Evolutionary conservation across 768 basidiomycete genomes (phyloP).

Genomic region (Auriculariales sp.): DNA sequence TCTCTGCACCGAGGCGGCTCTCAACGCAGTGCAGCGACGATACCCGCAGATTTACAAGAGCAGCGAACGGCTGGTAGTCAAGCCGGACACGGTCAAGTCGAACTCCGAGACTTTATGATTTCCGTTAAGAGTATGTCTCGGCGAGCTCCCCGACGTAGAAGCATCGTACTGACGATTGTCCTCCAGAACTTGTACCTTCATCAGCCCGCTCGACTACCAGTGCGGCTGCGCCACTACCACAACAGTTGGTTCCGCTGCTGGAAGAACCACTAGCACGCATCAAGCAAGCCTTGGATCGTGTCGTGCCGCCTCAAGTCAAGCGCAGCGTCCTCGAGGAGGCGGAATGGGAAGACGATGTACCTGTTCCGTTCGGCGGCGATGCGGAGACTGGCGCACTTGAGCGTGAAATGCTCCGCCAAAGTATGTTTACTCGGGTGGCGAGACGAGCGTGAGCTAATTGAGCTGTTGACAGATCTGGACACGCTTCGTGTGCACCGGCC

Average conservation of each 20-base stretch:
- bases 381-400: conserved; percentile 76
- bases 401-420: conserved; percentile 76
- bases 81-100: conserved; percentile 75
- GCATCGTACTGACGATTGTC: neutral
- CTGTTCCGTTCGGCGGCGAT: conserved; percentile 23
- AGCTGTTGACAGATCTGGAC: conserved; percentile 60
- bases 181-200: conserved; percentile 79
- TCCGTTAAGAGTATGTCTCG: conserved; percentile 76
- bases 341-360: conserved; percentile 65
- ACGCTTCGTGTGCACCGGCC: conserved; percentile 83
- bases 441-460: too few species aligned
- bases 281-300: conserved; percentile 53
- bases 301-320: conserved; percentile 70
- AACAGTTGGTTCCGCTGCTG: conserved; percentile 71
- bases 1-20: conserved; percentile 87
- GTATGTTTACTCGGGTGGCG: conserved; percentile 27
- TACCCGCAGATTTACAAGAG: conserved; percentile 98
- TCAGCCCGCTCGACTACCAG: conserved; percentile 85
- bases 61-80: conserved; percentile 66
- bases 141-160: too few species aligned
- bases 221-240: conserved; percentile 69
- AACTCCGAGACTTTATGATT: conserved; percentile 90
- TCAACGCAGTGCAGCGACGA: conserved; percentile 89
- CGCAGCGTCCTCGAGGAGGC: conserved; percentile 86
- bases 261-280: conserved; percentile 51